Base-by-base conservation (phyloP, 2,329 filamentous ascomycete genomes). In the Tolypocladium album region DNA sequence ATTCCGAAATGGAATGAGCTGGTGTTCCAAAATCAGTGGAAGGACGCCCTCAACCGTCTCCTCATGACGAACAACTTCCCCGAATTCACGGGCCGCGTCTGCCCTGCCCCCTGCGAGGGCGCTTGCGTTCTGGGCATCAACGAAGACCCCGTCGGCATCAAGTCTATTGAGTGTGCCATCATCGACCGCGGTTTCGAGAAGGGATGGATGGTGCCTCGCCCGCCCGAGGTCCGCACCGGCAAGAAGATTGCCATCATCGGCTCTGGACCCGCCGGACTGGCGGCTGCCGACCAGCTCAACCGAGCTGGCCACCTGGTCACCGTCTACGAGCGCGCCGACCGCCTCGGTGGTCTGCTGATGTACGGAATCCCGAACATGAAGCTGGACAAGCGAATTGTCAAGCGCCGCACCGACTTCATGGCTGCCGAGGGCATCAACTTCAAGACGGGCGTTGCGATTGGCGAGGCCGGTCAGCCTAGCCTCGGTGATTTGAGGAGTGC, bases 291-390 rank as follows among this genome's bases (percentile, higher is more conserved):
- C 71, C 93, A 97, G 76, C 85, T 97, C 66, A 97, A 97, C 84
- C 89, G 88, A 68, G 90, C 89, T 67, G 93, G 93, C 36, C 93
- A 97, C 77, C 78, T 72, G 5, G 91, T 97, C 59, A 96, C 91
- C 15, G 85, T 97, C 22, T 97, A 94, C 70, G 93, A 97, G 82
- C 90, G 93, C 65, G 86, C 92, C 62, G 93, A 97, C 72, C 90
- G 93, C 65, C 79, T 88, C 61, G 93, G 93, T 76, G 93, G 93
- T 74, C 82, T 97, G 59, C 84, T 97, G 69, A 97, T 97, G 93
- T 97, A 97, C 72, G 93, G 93, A 67, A 97, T 97, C 67, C 93
- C 93, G 66, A 97, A 97, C 81, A 97, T 97, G 93, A 97, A 97
- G 81, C 88, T 97, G 50, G 93, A 97, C 79, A 97, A 97, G 83